Conservation (phyloP, 805 yeast species). For the Saturnispora halmiae region DNA sequence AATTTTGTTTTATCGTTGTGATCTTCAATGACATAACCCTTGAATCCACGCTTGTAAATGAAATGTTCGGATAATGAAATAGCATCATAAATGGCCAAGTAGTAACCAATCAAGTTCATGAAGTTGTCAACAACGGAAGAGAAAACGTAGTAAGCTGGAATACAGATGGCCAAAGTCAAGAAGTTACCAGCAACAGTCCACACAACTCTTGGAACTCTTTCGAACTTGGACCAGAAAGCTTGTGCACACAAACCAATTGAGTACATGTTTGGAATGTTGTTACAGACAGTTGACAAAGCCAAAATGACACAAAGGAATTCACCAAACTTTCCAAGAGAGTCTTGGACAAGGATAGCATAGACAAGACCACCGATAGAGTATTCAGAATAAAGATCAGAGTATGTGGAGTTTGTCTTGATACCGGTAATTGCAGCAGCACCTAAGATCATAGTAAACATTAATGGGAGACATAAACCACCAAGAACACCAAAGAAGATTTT, state of each 20-base stretch:
- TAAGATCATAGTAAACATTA: slow-evolving; percentile 61
- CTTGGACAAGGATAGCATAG: slow-evolving; percentile 64
- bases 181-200: slow-evolving; percentile 78
- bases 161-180: slow-evolving; percentile 74
- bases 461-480: slow-evolving; percentile 57
- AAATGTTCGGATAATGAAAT: slow-evolving; percentile 77
- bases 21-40: slow-evolving; percentile 53
- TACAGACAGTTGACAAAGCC: slow-evolving; percentile 80
- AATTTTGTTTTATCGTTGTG: slow-evolving; percentile 49
- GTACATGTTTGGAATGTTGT: slow-evolving; percentile 91
- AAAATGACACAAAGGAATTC: slow-evolving; percentile 79
- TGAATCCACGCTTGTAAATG: slow-evolving; percentile 56
- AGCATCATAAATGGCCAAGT: slow-evolving; percentile 76
- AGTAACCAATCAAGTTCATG: slow-evolving; percentile 88
- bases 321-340: slow-evolving; percentile 83
- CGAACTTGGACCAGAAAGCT: slow-evolving; percentile 67
- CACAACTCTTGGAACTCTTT: slow-evolving; percentile 66
- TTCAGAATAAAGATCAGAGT: slow-evolving; percentile 41
- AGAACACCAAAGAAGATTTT: slow-evolving; percentile 58
- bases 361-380: slow-evolving; percentile 75
- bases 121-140: slow-evolving; percentile 68
- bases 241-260: slow-evolving; percentile 84
- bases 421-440: slow-evolving; percentile 87
- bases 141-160: slow-evolving; percentile 78
- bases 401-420: slow-evolving; percentile 36